phyloP scores from a whole-genome alignment of 2,329 filamentous ascomycete species.

The Aspergillus terreus region DNA sequence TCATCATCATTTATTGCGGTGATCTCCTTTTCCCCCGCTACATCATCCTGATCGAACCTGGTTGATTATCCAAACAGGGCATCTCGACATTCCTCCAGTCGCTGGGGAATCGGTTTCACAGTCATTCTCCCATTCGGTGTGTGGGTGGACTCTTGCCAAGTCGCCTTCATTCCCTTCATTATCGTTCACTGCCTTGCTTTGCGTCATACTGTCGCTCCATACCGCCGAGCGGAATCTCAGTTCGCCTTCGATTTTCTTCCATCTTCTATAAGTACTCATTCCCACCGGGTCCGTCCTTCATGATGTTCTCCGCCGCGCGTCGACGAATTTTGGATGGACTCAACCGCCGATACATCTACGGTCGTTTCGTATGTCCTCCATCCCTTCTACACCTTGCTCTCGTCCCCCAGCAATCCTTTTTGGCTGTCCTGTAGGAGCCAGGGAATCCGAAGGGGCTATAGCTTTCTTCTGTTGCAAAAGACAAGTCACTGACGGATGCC shows the following conservation, averaged over 20 bases:
- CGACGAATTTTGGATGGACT: conserved; percentile 42
- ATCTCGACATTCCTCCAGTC: too few species aligned
- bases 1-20: not conserved
- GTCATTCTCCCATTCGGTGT: not conserved
- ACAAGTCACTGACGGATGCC: too few species aligned
- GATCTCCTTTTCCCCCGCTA: not conserved
- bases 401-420: conserved; percentile 5
- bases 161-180: conserved; percentile 9
- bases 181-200: conserved; percentile 20
- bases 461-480: conserved; percentile 1
- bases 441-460: too few species aligned
- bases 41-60: not conserved
- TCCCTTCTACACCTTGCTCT: not conserved
- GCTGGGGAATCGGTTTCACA: too few species aligned
- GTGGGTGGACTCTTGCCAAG: conserved; percentile 3
- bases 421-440: too few species aligned
- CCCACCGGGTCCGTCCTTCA: conserved; percentile 18
- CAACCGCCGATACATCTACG: conserved; percentile 47
- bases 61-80: too few species aligned
- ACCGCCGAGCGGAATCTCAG: conserved; percentile 19
- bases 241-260: conserved; percentile 22
- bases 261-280: conserved; percentile 12
- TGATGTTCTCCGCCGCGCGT: conserved; percentile 40
- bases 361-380: conserved; percentile 37
- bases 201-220: conserved; percentile 37